Evolutionary conservation across 305 asterid species (phyloP), one percentile per base, ranked within the genome.

Genomic region (Fraxinus xanthoxyloides): DNA sequence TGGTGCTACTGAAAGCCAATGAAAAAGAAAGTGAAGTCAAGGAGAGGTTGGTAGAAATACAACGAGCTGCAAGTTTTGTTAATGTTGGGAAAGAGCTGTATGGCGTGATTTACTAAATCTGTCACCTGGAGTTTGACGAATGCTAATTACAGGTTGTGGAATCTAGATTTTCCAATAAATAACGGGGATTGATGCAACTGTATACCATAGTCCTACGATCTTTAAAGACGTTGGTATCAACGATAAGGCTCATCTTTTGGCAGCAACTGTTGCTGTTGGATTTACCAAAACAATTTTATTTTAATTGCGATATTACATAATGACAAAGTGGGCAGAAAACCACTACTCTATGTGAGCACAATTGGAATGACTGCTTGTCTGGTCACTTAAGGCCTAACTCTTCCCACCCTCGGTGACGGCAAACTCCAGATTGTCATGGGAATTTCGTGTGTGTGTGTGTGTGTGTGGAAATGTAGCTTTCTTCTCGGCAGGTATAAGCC

Each of bases 391-490:
- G 92, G 92, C 54, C 70, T 87, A 51, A 87, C 91, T 17, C 91
- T 92, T 7, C 74, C 83, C 1, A 19, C 84, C 0, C 48, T 82
- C n/a, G 85, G 77, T 1, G 61, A 82, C 21, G 79, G 85, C 35
- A 40, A 78, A 19, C 75, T 84, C 21, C 86, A 89, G 1, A 82
- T 90, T 54, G 82, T 26, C 2, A 28, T 92, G 73, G 88, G 88
- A 5, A 75, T 92, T 32, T 0, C 15, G 86, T 17, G 93, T 89
- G 3, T 90, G 94, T 80, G 92, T 2, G n/a, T n/a, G 86, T 17
- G 93, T 89, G 3, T 90, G 94, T 80, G 92, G 89, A 48, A 90
- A 92, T 82, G 96, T 92, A 10, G 94, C 93, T 2, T 90, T 90
- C 85, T 90, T 90, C 75, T 92, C 93, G 0, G 83, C 88, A 0